Evolutionary conservation across 2,329 filamentous ascomycete species (phyloP).

Genomic region (Aspergillus felis): DNA sequence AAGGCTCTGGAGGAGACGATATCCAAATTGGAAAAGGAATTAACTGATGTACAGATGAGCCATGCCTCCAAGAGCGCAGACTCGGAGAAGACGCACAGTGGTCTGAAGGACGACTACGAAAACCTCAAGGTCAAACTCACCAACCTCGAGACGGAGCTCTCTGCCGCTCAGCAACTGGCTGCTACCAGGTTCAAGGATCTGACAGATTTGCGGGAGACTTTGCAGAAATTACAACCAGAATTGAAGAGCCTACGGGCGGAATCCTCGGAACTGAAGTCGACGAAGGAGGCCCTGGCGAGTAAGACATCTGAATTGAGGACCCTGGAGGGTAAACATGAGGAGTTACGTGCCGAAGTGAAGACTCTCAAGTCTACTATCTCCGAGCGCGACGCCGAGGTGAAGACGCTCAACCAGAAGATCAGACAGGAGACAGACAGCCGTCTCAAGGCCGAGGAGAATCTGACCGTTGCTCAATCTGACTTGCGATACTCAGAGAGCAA

Average conservation of each 20-base stretch:
- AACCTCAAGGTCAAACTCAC: conserved; percentile 67
- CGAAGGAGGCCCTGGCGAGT: conserved; percentile 69
- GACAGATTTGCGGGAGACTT: conserved; percentile 69
- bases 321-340: conserved; percentile 79
- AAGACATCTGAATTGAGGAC: conserved; percentile 63
- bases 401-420: conserved; percentile 72
- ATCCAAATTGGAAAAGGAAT: conserved; percentile 65
- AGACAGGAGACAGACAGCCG: conserved; percentile 68
- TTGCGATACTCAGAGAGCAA: conserved; percentile 73
- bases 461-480: conserved; percentile 70
- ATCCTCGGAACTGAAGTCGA: conserved; percentile 66
- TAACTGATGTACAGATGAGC: conserved; percentile 53
- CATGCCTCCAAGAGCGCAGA: conserved; percentile 45
- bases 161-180: conserved; percentile 79
- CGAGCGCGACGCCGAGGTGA: conserved; percentile 75
- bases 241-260: conserved; percentile 74
- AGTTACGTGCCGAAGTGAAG: conserved; percentile 70
- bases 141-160: conserved; percentile 74
- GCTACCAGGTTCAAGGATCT: conserved; percentile 85
- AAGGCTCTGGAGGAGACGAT: conserved; percentile 61
- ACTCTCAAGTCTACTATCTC: conserved; percentile 65
- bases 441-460: conserved; percentile 72
- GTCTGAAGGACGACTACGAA: conserved; percentile 63
- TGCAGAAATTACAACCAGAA: conserved; percentile 85
- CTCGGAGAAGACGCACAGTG: conserved; percentile 49